Evolutionary conservation across 192 early-diverging fungal species (phyloP).

Genomic region (Funneliformis mosseae): DNA sequence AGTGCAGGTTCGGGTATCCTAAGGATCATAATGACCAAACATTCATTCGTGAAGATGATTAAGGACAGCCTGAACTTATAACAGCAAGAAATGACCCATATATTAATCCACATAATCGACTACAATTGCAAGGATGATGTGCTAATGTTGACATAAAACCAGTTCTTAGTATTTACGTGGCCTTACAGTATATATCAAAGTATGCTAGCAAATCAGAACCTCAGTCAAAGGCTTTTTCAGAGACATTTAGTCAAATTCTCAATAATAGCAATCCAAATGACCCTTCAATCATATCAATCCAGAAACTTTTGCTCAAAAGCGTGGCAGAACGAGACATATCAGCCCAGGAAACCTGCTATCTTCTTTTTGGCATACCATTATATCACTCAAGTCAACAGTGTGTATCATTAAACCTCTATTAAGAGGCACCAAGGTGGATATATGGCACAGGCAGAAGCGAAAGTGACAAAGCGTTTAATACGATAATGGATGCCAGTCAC

Average conservation of each 20-base stretch:
- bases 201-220: too few species aligned
- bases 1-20: neutral
- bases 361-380: neutral
- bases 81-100: conserved; percentile 1
- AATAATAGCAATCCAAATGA: neutral
- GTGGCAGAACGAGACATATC: neutral
- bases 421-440: neutral
- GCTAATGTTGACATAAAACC: neutral
- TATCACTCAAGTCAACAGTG: neutral
- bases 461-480: neutral
- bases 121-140: too few species aligned
- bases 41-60: neutral
- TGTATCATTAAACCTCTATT: neutral
- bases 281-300: neutral
- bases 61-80: neutral
- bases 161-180: neutral
- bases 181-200: neutral
- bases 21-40: too few species aligned
- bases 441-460: neutral
- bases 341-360: neutral
- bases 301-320: neutral
- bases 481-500: neutral
- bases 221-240: neutral
- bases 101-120: neutral
- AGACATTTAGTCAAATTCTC: neutral